These are phyloP conservation scores for Penicillium psychrosexuale DNA, from an alignment of 2,329 filamentous ascomycete species.

Conservation along the genomic window DNA sequence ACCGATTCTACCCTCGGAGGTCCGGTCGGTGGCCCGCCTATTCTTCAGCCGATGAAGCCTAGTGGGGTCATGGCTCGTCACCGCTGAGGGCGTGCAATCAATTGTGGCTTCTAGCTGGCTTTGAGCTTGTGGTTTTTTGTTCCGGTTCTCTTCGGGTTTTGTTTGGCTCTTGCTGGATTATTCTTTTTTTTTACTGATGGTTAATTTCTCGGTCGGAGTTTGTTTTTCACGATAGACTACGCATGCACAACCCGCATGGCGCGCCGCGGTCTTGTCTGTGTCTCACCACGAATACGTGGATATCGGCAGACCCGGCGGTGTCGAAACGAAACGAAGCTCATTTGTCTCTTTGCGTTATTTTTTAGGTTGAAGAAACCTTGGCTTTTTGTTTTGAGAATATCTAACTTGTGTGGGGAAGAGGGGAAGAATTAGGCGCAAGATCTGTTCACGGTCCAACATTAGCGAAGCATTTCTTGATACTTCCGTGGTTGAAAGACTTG, in stretches of 20 bases:
- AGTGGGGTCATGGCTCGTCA: slow-evolving; percentile 41
- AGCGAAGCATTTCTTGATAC: slow-evolving; percentile 17
- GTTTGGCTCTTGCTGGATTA: slow-evolving; percentile 4
- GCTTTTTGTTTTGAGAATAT: neutral
- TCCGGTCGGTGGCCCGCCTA: slow-evolving; percentile 39
- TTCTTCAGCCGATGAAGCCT: slow-evolving; percentile 46
- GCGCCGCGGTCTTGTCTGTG: slow-evolving; percentile 8
- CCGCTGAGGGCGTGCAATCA: slow-evolving; percentile 25
- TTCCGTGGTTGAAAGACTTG: neutral
- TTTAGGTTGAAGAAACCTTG: neutral
- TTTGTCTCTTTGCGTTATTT: slow-evolving; percentile 5
- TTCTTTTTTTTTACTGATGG: neutral
- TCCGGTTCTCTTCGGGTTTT: neutral
- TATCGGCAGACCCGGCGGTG: neutral
- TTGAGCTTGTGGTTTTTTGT: slow-evolving; percentile 10
- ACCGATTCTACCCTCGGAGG: slow-evolving; percentile 56
- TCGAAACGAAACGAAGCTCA: slow-evolving; percentile 13
- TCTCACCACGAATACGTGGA: slow-evolving; percentile 1
- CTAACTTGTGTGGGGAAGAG: neutral
- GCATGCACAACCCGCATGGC: slow-evolving; percentile 9
- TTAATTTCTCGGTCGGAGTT: slow-evolving; percentile 6
- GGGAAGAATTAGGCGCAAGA: neutral
- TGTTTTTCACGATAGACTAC: slow-evolving; percentile 22
- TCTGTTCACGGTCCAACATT: neutral
- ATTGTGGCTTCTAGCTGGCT: neutral